Conservation (phyloP, 1,284 basidiomycete genomes). For the Ustilago cynodontis region DNA sequence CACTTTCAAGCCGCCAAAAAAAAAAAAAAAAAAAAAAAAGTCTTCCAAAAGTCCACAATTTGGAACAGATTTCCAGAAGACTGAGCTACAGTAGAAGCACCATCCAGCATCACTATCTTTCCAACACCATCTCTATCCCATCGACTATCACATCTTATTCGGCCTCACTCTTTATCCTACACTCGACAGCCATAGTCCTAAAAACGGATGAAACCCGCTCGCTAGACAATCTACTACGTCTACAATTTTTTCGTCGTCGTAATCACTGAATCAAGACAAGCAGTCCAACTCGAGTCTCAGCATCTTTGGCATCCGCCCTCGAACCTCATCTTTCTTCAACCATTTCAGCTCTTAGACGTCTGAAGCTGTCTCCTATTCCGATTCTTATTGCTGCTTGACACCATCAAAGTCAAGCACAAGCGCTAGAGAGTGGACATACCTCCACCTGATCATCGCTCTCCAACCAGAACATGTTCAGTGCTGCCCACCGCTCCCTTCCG, state of each 20-base stretch:
- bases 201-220: not conserved
- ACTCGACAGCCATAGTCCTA: not conserved
- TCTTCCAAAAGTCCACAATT: not conserved
- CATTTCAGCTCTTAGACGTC: not conserved
- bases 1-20: constrained; percentile 10
- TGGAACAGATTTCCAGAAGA: not conserved
- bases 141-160: not conserved
- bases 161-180: not conserved
- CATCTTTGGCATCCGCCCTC: not conserved
- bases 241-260: not conserved
- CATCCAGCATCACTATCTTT: constrained; percentile 1
- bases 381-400: constrained; percentile 19
- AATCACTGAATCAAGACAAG: not conserved
- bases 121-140: constrained; percentile 7
- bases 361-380: not conserved
- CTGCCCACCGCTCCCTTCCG: constrained; percentile 50
- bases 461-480: constrained; percentile 51
- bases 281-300: not conserved
- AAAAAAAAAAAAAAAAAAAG: constrained; percentile 18
- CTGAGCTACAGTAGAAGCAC: constrained; percentile 5
- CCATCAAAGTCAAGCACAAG: constrained; percentile 32
- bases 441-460: constrained; percentile 35
- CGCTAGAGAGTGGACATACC: constrained; percentile 29
- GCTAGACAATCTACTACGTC: not conserved
- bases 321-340: not conserved